Evolutionary conservation across 2,329 filamentous ascomycete species (phyloP).

Genomic region (Cercospora beticola): DNA sequence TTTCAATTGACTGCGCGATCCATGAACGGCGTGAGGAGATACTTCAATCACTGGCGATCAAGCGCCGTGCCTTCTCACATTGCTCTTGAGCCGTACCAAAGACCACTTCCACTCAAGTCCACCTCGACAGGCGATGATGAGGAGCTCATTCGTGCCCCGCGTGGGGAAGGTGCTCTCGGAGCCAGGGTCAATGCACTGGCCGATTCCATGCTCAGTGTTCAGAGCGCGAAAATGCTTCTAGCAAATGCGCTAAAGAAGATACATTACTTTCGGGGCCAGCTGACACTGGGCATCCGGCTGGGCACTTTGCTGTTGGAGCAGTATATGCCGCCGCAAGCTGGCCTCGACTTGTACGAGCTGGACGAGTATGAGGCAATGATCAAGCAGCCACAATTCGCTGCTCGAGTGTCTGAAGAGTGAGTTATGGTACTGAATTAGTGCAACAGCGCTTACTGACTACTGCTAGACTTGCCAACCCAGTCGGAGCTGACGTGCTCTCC

Average conservation of each 20-base stretch:
- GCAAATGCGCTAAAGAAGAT: slow-evolving; percentile 33
- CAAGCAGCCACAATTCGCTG: slow-evolving; percentile 33
- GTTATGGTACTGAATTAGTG: neutral
- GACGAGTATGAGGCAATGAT: slow-evolving; percentile 38
- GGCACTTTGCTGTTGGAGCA: slow-evolving; percentile 36
- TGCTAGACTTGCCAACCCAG: slow-evolving; percentile 32
- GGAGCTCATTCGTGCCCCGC: neutral
- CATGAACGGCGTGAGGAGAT: slow-evolving; percentile 27
- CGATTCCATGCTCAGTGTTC: slow-evolving; percentile 8
- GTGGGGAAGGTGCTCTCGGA: neutral
- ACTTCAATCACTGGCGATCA: slow-evolving; percentile 32
- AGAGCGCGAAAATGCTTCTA: slow-evolving; percentile 23
- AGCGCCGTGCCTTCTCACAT: slow-evolving; percentile 20
- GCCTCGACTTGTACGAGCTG: slow-evolving; percentile 26
- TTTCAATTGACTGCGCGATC: slow-evolving; percentile 40
- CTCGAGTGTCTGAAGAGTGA: slow-evolving; percentile 37
- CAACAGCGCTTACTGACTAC: slow-evolving; percentile 9
- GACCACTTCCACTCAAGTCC: slow-evolving; percentile 4
- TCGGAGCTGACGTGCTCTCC: slow-evolving; percentile 21
- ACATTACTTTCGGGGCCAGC: slow-evolving; percentile 37
- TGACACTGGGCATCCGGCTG: slow-evolving; percentile 39
- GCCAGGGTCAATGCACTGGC: neutral
- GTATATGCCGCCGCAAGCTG: slow-evolving; percentile 27
- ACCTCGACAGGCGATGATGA: neutral
- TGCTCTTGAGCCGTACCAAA: slow-evolving; percentile 21